A percentile compares a stretch with the other conserved stretches of the same genome.
phyloP scores from a whole-genome alignment of 768 basidiomycete species.

The Polyporus arcularius region DNA sequence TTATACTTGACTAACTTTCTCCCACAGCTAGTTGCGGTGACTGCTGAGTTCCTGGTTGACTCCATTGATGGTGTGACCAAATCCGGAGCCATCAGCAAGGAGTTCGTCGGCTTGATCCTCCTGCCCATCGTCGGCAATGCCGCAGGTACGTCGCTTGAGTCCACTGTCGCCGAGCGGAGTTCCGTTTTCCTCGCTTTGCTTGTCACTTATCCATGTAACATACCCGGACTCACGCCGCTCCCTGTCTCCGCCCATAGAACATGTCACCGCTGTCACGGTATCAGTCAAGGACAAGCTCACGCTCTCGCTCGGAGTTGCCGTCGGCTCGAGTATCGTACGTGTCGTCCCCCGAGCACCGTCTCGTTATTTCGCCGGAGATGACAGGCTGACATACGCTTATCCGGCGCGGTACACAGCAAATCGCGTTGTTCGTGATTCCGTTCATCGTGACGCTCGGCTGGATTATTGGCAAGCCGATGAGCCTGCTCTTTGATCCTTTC shows the following conservation, averaged over 20 bases:
- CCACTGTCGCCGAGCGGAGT: not conserved
- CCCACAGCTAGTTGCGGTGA: constrained; percentile 48
- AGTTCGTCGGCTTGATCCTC: constrained; percentile 86
- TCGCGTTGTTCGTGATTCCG: constrained; percentile 84
- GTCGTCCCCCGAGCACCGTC: not conserved
- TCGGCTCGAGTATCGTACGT: constrained; percentile 79
- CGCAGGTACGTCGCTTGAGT: constrained; percentile 43
- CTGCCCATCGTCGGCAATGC: constrained; percentile 93
- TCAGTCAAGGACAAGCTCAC: constrained; percentile 90
- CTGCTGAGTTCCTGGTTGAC: constrained; percentile 69
- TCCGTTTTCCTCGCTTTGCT: too few species aligned
- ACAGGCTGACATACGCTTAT: not conserved
- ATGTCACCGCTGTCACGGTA: constrained; percentile 89
- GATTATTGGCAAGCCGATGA: constrained; percentile 78
- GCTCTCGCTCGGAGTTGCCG: constrained; percentile 86
- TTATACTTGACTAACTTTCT: not conserved
- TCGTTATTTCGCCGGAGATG: not conserved
- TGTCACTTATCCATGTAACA: too few species aligned
- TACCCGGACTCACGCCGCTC: not conserved
- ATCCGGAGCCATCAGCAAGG: constrained; percentile 58
- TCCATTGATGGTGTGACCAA: constrained; percentile 77
- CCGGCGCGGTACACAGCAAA: constrained; percentile 53
- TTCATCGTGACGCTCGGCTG: constrained; percentile 79
- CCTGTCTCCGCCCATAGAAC: constrained; percentile 50
- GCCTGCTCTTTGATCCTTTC: constrained; percentile 86